phyloP scores from a whole-genome alignment of 78 protist genomes.

The Pelomyxa schiedti region DNA sequence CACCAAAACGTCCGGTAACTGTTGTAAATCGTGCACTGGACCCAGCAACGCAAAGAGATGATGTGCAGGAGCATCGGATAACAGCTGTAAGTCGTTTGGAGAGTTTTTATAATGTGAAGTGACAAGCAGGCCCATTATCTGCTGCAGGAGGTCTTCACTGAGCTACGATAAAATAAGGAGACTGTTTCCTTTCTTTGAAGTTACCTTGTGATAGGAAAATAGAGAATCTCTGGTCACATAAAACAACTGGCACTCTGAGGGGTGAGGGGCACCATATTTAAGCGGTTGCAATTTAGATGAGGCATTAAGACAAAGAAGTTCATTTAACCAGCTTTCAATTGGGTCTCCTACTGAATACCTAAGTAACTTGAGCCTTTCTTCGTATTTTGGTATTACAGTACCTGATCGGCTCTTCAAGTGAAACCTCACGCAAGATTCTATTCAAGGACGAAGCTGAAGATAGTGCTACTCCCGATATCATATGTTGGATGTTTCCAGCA shows the following conservation, averaged over 20 bases:
- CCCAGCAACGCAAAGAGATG: slow-evolving; percentile 90
- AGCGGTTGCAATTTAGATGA: neutral
- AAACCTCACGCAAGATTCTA: slow-evolving; percentile 69
- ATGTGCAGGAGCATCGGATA: slow-evolving; percentile 98
- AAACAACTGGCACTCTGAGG: slow-evolving; percentile 83
- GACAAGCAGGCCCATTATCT: slow-evolving; percentile 89
- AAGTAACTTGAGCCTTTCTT: too few relatives aligned
- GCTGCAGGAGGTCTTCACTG: slow-evolving; percentile 84
- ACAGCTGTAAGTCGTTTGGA: slow-evolving; percentile 97
- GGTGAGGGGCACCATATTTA: slow-evolving; percentile 69
- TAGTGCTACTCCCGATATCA: neutral
- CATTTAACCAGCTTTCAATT: slow-evolving; percentile 78
- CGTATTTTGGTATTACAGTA: slow-evolving; percentile 50
- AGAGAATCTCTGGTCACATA: slow-evolving; percentile 94
- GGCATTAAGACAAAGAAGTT: slow-evolving; percentile 90
- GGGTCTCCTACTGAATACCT: slow-evolving; percentile 27
- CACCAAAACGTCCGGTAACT: slow-evolving; percentile 83
- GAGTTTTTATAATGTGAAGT: slow-evolving; percentile 95
- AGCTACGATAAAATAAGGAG: neutral
- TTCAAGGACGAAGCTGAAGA: neutral
- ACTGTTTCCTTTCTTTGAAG: too few relatives aligned
- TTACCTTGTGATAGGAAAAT: slow-evolving; percentile 88
- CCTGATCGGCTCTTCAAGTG: slow-evolving; percentile 93
- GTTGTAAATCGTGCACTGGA: slow-evolving; percentile 38
- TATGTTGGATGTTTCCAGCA: neutral